These are phyloP conservation scores for Penicillium canariense DNA, from an alignment of 495 filamentous ascomycete species.

Conservation along the genomic window DNA sequence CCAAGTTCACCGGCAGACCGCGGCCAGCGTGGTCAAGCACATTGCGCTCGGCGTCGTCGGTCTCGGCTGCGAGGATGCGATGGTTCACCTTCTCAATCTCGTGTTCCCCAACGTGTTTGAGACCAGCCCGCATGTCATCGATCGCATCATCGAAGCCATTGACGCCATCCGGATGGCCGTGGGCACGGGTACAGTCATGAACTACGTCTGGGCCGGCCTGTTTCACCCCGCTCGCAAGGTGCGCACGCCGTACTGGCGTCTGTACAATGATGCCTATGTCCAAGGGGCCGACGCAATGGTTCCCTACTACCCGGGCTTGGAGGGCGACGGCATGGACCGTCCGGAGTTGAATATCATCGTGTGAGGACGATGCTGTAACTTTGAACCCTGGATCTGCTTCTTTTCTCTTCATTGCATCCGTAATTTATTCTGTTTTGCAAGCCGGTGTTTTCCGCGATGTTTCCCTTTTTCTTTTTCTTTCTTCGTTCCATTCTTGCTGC, in stretches of 20 bases:
- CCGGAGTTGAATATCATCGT: constrained; percentile 82
- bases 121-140: constrained; percentile 97
- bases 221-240: constrained; percentile 98
- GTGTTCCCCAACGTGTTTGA: constrained; percentile 98
- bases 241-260: constrained; percentile 83
- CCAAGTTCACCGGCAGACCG: constrained; percentile 97
- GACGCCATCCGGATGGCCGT: constrained; percentile 95
- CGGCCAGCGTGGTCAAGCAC: constrained; percentile 94
- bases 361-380: constrained; percentile 40
- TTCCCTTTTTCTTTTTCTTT: constrained; percentile 18
- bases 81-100: constrained; percentile 95
- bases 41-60: constrained; percentile 94
- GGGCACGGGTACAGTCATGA: constrained; percentile 86
- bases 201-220: constrained; percentile 95
- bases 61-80: constrained; percentile 96
- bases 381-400: constrained; percentile 13
- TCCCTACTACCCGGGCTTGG: constrained; percentile 86
- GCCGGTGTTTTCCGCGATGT: constrained; percentile 20
- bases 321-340: constrained; percentile 70
- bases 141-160: constrained; percentile 94
- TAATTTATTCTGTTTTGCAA: constrained; percentile 16
- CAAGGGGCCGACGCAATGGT: constrained; percentile 91
- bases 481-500: constrained; percentile 15
- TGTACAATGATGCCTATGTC: constrained; percentile 98
- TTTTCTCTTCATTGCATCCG: constrained; percentile 22